Evolutionary conservation across 2,329 filamentous ascomycete species (phyloP), one percentile per base, ranked within the genome.

Genomic region (Monilinia fructicola): DNA sequence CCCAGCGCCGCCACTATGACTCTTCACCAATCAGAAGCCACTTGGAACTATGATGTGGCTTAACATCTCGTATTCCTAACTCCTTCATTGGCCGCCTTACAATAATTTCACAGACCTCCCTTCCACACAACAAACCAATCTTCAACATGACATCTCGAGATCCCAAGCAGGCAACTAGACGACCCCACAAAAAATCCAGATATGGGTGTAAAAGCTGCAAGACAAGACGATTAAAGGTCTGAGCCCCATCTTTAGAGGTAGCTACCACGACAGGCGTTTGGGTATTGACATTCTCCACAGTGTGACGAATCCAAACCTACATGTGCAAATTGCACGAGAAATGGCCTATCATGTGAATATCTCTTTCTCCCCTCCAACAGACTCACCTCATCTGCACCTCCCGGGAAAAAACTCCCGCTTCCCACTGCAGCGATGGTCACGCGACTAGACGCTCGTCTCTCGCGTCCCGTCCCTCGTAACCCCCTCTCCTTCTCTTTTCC

Each of bases 121-220:
- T 21, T 46, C 18, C n/a, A 2, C 11, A 18, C 2, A 4, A 1
- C 44, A 26, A 59, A 21, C 12, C 11, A 31, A 44, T 31, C 5
- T 5, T 53, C 14, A 9, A 31, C 6, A 59, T 59, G 55, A 26
- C 40, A 7, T 46, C 40, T 21, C 26, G 12, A 14, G 48, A 23
- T 38, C 11, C 48, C 3, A 63, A 54, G n/a, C 48, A 63, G 38
- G n/a, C 52, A 9, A 35, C 18, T 23, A 35, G 54, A 26, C 28
- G 62, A 21, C 42, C 52, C 28, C 53, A 58, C 38, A 65, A 38
- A 50, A 65, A 65, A 26, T 59, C 54, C 42, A 54, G 63, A n/a
- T 65, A 65, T 11, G 54, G 54, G 16, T 65, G 63, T n/a, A 58
- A 59, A 56, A 52, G 55, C 44, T 65, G 54, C 31, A 65, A 65